phyloP scores from a whole-genome alignment of 805 yeast genomes.

The Saturnispora halmiae region DNA sequence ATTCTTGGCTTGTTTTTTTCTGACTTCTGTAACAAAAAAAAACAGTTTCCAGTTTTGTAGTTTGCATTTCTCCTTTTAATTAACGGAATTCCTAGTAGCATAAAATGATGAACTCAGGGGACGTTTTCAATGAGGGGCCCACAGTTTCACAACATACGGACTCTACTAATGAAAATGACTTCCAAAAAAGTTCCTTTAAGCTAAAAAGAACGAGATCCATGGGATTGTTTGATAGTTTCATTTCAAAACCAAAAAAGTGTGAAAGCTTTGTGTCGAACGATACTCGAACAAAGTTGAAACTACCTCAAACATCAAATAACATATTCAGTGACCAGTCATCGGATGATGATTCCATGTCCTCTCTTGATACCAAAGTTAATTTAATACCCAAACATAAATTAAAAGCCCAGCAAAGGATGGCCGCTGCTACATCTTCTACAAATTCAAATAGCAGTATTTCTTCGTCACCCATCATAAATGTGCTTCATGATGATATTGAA shows the following conservation, averaged over 20 bases:
- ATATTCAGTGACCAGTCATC: conserved; percentile 22
- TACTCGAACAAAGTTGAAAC: conserved; percentile 73
- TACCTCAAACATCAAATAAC: conserved; percentile 17
- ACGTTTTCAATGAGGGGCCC: conserved; percentile 47
- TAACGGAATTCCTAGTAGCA: conserved; percentile 11
- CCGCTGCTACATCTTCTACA: background rate
- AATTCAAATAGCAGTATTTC: conserved; percentile 13
- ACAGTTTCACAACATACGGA: conserved; percentile 59
- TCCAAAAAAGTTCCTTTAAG: conserved; percentile 60
- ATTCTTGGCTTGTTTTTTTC: no score
- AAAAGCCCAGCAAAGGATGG: conserved; percentile 16
- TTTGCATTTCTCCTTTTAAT: background rate
- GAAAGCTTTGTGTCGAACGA: conserved; percentile 63
- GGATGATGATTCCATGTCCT: conserved; percentile 22
- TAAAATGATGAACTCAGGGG: no score
- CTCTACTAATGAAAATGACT: conserved; percentile 63
- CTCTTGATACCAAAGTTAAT: conserved; percentile 17
- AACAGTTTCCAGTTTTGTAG: background rate
- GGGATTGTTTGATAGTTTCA: conserved; percentile 37
- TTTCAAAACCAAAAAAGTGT: background rate
- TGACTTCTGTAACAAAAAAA: no score
- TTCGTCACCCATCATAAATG: conserved; percentile 9
- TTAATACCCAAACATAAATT: conserved; percentile 27
- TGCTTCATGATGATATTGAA: conserved; percentile 76
- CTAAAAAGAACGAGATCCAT: conserved; percentile 75